Conservation (phyloP, 805 yeast genomes). For the Jamesozyma spencerorum region DNA sequence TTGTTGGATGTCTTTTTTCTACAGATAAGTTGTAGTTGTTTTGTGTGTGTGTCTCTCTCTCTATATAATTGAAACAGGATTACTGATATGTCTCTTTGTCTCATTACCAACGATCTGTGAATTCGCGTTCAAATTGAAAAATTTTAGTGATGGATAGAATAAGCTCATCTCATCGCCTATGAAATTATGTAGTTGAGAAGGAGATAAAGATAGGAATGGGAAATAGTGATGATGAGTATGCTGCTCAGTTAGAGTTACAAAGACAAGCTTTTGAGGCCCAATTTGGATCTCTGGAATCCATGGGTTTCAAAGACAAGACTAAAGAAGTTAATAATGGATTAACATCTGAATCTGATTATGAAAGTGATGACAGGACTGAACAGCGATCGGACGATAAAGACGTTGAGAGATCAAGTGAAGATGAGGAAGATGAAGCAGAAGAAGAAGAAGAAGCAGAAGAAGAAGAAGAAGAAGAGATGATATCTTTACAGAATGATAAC, state of each 20-base stretch:
- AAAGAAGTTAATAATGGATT: constrained; percentile 12
- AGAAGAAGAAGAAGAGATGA: constrained; percentile 15
- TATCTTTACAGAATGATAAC: background rate
- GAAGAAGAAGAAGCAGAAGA: constrained; percentile 15
- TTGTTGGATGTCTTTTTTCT: too few species aligned
- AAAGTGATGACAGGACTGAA: constrained; percentile 2
- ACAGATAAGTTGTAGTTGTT: too few species aligned
- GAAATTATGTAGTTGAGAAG: too few species aligned
- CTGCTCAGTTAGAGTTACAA: constrained; percentile 39
- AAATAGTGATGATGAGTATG: constrained; percentile 16
- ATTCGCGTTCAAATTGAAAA: too few species aligned
- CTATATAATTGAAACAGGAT: too few species aligned
- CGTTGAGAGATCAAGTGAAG: constrained; percentile 12
- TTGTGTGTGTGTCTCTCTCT: too few species aligned
- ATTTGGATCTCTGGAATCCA: constrained; percentile 47
- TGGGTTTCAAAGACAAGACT: constrained; percentile 44
- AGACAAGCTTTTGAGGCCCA: constrained; percentile 54
- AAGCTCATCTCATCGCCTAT: background rate
- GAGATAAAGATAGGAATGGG: background rate
- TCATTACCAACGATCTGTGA: too few species aligned
- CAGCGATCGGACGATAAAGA: constrained; percentile 5
- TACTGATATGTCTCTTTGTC: too few species aligned
- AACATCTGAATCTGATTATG: constrained; percentile 15
- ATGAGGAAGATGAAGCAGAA: constrained; percentile 9
- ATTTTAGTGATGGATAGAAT: too few species aligned